These are phyloP conservation scores for Ploettnerulaceae sp. DNA, from an alignment of 2,329 filamentous ascomycete genomes.

Conservation along the genomic window DNA sequence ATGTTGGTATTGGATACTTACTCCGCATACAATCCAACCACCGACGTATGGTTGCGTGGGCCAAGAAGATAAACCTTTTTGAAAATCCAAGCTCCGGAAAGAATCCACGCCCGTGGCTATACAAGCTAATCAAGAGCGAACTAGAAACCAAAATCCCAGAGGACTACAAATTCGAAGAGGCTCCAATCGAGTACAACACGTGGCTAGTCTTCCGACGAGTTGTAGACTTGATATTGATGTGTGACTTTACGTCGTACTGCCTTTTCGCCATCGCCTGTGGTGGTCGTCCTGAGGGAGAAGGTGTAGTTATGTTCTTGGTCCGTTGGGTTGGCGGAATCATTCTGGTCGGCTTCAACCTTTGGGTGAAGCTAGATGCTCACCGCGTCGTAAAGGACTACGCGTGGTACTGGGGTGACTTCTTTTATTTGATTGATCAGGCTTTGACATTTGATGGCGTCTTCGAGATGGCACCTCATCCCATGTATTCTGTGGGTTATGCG, in stretches of 20 bases:
- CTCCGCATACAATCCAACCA: slow-evolving; percentile 88
- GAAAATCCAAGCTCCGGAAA: slow-evolving; percentile 74
- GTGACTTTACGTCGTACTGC: slow-evolving; percentile 95
- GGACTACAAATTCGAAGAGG: slow-evolving; percentile 90
- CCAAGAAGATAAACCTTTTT: slow-evolving; percentile 79
- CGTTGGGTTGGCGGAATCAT: slow-evolving; percentile 76
- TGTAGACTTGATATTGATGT: slow-evolving; percentile 97
- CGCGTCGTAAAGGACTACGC: slow-evolving; percentile 98
- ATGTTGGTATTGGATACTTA: slow-evolving; percentile 86
- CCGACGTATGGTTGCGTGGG: slow-evolving; percentile 80
- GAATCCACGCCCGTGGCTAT: slow-evolving; percentile 78
- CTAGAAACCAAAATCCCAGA: slow-evolving; percentile 90
- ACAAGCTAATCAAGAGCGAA: slow-evolving; percentile 79
- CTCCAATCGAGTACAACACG: slow-evolving; percentile 97
- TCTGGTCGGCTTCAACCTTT: slow-evolving; percentile 89
- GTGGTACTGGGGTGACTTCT: slow-evolving; percentile 99
- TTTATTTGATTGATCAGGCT: slow-evolving; percentile 96
- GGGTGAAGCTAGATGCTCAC: slow-evolving; percentile 97
- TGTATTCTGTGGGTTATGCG: slow-evolving; percentile 98
- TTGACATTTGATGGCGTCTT: slow-evolving; percentile 98
- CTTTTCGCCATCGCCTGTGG: slow-evolving; percentile 90
- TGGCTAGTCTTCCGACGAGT: slow-evolving; percentile 95
- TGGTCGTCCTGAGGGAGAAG: slow-evolving; percentile 69
- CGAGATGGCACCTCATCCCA: slow-evolving; percentile 96
- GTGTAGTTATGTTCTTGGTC: slow-evolving; percentile 58